These are phyloP conservation scores for Kentomonas sorsogonicus DNA, from an alignment of 208 protist genomes.

Conservation along the genomic window DNA sequence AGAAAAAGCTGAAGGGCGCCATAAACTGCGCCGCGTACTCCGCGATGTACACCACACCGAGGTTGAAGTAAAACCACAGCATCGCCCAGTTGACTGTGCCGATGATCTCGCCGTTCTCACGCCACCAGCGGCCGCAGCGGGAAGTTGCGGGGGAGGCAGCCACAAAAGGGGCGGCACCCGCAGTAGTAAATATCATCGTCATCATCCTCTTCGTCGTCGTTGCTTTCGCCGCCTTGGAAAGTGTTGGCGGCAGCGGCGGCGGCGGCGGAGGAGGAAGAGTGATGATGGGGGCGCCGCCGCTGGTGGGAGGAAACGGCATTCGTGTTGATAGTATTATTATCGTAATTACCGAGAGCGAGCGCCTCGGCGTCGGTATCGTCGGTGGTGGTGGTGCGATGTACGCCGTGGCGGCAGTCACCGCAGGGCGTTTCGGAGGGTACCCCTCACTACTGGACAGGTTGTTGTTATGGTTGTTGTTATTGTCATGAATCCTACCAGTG, in stretches of 20 bases:
- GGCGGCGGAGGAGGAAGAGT: not conserved
- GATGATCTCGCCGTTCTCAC: constrained; percentile 23
- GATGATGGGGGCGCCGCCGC: not conserved
- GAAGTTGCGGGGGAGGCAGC: constrained; percentile 15
- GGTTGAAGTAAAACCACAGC: constrained; percentile 71
- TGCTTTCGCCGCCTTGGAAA: not conserved
- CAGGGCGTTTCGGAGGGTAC: no score
- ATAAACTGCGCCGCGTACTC: constrained; percentile 86
- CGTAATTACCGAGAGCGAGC: no score
- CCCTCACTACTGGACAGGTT: no score
- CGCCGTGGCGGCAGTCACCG: no score
- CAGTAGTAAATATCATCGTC: constrained; percentile 31
- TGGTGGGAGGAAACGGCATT: no score
- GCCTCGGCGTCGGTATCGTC: no score
- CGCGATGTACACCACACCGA: constrained; percentile 77
- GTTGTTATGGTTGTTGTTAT: no score
- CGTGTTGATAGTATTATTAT: no score
- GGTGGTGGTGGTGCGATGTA: no score
- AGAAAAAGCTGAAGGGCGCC: constrained; percentile 74
- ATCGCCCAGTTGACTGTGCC: constrained; percentile 50
- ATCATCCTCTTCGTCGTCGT: not conserved
- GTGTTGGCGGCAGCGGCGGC: not conserved
- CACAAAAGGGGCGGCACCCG: constrained; percentile 23
- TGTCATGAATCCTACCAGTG: no score
- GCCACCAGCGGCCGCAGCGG: constrained; percentile 45